phyloP scores from a whole-genome alignment of 108 stramenopile species.

The Nannochloropsis oceanica region DNA sequence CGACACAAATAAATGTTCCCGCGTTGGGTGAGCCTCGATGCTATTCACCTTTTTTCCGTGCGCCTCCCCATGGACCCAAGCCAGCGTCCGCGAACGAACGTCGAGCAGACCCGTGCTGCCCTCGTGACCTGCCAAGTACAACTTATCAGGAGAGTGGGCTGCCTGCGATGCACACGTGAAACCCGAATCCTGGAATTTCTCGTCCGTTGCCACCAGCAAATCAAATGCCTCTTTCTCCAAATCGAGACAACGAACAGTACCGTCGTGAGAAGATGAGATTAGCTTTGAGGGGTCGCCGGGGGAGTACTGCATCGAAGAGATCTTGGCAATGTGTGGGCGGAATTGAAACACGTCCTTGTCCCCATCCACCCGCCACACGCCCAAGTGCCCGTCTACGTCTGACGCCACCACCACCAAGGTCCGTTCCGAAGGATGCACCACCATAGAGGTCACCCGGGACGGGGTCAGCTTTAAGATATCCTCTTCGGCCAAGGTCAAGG shows the following conservation, averaged over 20 bases:
- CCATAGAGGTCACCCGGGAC: background rate
- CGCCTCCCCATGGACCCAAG: background rate
- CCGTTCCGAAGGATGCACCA: background rate
- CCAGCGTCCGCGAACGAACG: background rate
- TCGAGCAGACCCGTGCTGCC: slow-evolving; percentile 1
- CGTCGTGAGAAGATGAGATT: slow-evolving; percentile 3
- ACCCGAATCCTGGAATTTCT: background rate
- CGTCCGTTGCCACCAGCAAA: background rate
- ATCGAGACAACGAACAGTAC: slow-evolving; percentile 4
- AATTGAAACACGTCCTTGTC: background rate
- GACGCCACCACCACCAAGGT: background rate
- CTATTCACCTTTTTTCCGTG: background rate
- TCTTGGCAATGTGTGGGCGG: slow-evolving; percentile 9
- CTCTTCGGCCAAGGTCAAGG: background rate
- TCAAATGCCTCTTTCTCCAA: background rate
- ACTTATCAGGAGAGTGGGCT: background rate
- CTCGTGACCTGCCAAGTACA: background rate
- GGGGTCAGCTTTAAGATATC: slow-evolving; percentile 2
- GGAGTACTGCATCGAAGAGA: background rate
- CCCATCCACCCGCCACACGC: slow-evolving; percentile 5
- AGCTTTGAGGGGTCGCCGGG: background rate
- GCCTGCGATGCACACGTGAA: slow-evolving; percentile 1
- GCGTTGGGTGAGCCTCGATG: background rate
- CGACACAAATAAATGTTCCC: slow-evolving; percentile 1
- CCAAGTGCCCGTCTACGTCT: slow-evolving; percentile 1